Conservation (phyloP, 306 rosid genomes). For the Vigna hirtella region DNA sequence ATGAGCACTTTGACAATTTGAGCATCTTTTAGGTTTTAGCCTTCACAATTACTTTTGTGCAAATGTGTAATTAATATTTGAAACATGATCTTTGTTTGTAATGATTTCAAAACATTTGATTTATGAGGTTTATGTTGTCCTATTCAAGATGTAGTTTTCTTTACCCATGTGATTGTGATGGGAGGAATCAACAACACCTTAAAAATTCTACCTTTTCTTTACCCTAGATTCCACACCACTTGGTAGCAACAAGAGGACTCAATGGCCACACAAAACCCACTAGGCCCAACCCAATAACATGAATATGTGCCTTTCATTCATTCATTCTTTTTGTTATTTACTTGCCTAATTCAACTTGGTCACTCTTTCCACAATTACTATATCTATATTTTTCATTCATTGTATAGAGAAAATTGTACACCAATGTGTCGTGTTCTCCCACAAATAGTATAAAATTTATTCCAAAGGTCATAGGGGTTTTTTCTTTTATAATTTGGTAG, state of each 20-base stretch:
- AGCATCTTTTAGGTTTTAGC: not conserved
- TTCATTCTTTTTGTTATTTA: not conserved
- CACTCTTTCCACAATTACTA: not conserved
- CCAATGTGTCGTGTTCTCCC: not conserved
- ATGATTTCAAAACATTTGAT: slow-evolving; percentile 11
- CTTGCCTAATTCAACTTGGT: not conserved
- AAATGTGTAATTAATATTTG: not conserved
- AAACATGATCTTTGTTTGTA: slow-evolving; percentile 17
- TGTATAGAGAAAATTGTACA: not conserved
- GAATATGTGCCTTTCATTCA: not conserved
- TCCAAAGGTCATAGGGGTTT: not conserved
- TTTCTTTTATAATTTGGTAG: not conserved
- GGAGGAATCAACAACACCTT: not conserved
- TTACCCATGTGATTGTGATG: slow-evolving; percentile 13
- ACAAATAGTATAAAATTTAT: not conserved
- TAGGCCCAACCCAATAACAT: slow-evolving; percentile 3
- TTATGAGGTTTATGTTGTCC: not conserved
- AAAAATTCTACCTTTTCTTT: not conserved
- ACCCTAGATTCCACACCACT: not conserved
- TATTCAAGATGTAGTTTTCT: not conserved
- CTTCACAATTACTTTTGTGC: not conserved
- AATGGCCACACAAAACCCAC: not conserved
- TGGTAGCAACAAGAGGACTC: not conserved
- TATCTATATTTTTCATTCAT: not conserved
- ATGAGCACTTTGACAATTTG: slow-evolving; percentile 12